Percentiles rank a stretch among this genome's conserved stretches.
These are phyloP conservation scores for Neoboletus brunneissimus DNA, from an alignment of 768 basidiomycete genomes.

Conservation along the genomic window DNA sequence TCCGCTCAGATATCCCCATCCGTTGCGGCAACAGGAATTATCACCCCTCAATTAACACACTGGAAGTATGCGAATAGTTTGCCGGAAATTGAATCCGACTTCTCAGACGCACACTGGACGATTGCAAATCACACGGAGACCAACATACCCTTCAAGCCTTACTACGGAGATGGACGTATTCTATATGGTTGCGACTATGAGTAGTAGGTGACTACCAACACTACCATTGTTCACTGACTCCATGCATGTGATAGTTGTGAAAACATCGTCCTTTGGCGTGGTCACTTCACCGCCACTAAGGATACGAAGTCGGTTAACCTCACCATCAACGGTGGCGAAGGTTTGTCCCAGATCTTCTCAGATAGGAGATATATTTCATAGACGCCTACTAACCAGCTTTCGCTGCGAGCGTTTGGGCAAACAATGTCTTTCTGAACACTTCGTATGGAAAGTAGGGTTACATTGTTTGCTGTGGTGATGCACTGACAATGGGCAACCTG, in stretches of 20 bases:
- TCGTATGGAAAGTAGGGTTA: constrained; percentile 67
- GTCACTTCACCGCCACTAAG: constrained; percentile 68
- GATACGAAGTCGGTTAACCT: constrained; percentile 63
- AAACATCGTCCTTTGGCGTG: constrained; percentile 78
- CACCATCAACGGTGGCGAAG: constrained; percentile 79
- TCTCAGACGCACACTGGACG: constrained; percentile 64
- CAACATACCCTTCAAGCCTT: constrained; percentile 65
- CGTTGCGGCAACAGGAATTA: constrained; percentile 30
- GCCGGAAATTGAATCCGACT: constrained; percentile 59
- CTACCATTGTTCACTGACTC: constrained; percentile 4
- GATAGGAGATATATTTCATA: not conserved
- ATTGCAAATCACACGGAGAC: constrained; percentile 70
- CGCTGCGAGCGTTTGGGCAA: constrained; percentile 80
- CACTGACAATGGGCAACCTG: not conserved
- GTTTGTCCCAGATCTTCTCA: constrained; percentile 32
- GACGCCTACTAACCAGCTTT: constrained; percentile 45
- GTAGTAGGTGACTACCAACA: constrained; percentile 49
- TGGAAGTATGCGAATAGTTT: constrained; percentile 79
- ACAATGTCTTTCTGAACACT: constrained; percentile 66
- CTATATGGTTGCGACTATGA: constrained; percentile 86
- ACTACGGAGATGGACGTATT: constrained; percentile 73
- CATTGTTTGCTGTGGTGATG: not conserved
- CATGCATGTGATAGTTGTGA: constrained; percentile 56
- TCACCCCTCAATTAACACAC: constrained; percentile 49
- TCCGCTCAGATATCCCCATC: constrained; percentile 43